Percentiles rank a stretch among this genome's conserved stretches.
Evolutionary conservation across 139 green algal species (phyloP).

Genomic region (Auxenochlorella pyrenoidosa): DNA sequence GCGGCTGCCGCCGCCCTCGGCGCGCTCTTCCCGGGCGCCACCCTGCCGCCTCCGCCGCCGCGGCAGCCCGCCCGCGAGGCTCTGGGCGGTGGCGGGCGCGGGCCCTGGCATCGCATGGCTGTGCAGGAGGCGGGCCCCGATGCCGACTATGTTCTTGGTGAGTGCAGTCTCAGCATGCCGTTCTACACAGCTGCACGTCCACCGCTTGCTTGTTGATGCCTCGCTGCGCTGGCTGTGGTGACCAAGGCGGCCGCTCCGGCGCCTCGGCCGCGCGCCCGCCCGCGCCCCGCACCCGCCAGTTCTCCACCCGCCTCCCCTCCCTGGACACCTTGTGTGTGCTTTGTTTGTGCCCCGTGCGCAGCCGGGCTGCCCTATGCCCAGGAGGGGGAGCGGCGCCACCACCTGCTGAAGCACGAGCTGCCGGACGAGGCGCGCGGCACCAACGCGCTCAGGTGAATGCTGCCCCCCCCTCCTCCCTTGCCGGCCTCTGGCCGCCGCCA

Average conservation of each 20-base stretch:
- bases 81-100: neutral
- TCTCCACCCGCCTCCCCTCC: neutral
- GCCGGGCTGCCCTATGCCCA: constrained; percentile 13
- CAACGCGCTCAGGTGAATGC: constrained; percentile 20
- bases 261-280: too few relatives aligned
- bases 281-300: neutral
- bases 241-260: neutral
- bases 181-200: too few relatives aligned
- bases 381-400: constrained; percentile 37
- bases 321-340: too few relatives aligned
- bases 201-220: too few relatives aligned
- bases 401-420: constrained; percentile 41
- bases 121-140: neutral
- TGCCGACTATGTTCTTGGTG: constrained; percentile 17
- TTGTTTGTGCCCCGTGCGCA: neutral
- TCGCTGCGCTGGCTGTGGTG: neutral
- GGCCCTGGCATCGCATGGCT: neutral
- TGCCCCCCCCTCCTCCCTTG: too few relatives aligned
- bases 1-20: neutral
- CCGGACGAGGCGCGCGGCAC: neutral
- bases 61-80: neutral
- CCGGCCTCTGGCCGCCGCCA: too few relatives aligned
- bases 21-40: neutral
- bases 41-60: neutral
- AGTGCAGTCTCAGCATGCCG: too few relatives aligned